These are phyloP conservation scores for Penicillium dipodomyicola DNA, from an alignment of 495 filamentous ascomycete genomes.

Conservation along the genomic window DNA sequence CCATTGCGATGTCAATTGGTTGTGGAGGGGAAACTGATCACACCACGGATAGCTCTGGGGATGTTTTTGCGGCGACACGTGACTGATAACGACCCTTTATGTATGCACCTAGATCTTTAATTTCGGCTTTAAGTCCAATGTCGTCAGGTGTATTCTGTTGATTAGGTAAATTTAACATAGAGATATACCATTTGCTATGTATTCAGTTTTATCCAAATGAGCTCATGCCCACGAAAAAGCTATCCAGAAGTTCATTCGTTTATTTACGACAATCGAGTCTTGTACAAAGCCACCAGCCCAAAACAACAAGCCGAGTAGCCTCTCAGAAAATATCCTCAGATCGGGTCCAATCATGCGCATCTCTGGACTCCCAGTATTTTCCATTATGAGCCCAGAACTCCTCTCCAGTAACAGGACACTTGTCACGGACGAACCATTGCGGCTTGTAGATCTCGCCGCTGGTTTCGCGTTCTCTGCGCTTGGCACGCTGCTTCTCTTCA, in stretches of 20 bases:
- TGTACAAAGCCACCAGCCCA: slow-evolving; percentile 15
- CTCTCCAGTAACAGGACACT: slow-evolving; percentile 78
- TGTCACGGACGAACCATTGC: slow-evolving; percentile 75
- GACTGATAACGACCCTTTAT: slow-evolving; percentile 1
- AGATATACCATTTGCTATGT: not conserved
- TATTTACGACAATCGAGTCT: slow-evolving; percentile 21
- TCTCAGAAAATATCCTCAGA: slow-evolving; percentile 64
- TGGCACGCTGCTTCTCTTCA: slow-evolving; percentile 87
- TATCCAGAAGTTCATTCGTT: slow-evolving; percentile 16
- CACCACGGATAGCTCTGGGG: slow-evolving; percentile 10
- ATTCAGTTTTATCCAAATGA: not conserved
- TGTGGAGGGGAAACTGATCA: slow-evolving; percentile 9
- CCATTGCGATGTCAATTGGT: slow-evolving; percentile 33
- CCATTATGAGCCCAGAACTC: slow-evolving; percentile 86
- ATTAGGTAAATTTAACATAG: too few species aligned
- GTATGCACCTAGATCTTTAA: not conserved
- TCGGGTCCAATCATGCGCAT: slow-evolving; percentile 50
- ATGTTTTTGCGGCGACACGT: slow-evolving; percentile 16
- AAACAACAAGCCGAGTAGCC: not conserved
- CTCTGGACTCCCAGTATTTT: slow-evolving; percentile 74
- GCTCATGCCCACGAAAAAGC: not conserved
- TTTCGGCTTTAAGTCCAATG: not conserved
- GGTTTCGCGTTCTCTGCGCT: slow-evolving; percentile 67
- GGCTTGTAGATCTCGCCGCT: slow-evolving; percentile 78
- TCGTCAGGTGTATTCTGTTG: not conserved